phyloP scores from a whole-genome alignment of 441 rosid genomes.

The Geranium incanum region DNA sequence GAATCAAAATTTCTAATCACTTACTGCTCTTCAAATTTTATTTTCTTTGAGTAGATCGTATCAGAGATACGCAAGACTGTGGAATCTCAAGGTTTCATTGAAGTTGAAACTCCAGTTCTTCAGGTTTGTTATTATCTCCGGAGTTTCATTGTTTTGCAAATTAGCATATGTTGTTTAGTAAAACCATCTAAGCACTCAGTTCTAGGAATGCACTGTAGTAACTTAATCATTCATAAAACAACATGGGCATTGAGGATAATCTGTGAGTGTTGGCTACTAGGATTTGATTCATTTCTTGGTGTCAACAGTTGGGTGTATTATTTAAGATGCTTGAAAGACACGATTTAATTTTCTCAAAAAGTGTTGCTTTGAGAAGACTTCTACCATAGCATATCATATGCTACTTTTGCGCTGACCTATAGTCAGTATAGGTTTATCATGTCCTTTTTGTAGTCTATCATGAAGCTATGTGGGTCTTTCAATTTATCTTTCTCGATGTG shows the following conservation, averaged over 20 bases:
- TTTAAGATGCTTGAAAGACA: neutral
- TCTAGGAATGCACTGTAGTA: neutral
- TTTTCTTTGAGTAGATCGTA: slow-evolving; percentile 51
- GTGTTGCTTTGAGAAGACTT: neutral
- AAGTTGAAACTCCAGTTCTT: slow-evolving; percentile 94
- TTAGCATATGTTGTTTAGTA: slow-evolving; percentile 11
- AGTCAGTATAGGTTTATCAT: neutral
- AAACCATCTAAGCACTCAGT: neutral
- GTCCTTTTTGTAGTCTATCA: neutral
- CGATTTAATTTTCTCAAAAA: neutral
- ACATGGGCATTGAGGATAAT: neutral
- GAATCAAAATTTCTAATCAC: neutral
- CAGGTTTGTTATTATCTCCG: slow-evolving; percentile 54
- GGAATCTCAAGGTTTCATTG: slow-evolving; percentile 72
- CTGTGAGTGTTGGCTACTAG: neutral
- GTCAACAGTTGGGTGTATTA: neutral
- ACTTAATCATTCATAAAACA: neutral
- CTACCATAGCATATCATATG: neutral
- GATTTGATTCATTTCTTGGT: neutral
- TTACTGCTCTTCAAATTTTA: slow-evolving; percentile 11
- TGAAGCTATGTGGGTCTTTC: neutral
- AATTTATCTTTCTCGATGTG: neutral
- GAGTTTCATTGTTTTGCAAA: slow-evolving; percentile 1
- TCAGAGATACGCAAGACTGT: slow-evolving; percentile 78
- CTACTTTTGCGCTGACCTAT: neutral